Evolutionary conservation across 164 flowering plant genomes (phyloP), one percentile per base, ranked within the genome.

Genomic region (Saururus chinensis): DNA sequence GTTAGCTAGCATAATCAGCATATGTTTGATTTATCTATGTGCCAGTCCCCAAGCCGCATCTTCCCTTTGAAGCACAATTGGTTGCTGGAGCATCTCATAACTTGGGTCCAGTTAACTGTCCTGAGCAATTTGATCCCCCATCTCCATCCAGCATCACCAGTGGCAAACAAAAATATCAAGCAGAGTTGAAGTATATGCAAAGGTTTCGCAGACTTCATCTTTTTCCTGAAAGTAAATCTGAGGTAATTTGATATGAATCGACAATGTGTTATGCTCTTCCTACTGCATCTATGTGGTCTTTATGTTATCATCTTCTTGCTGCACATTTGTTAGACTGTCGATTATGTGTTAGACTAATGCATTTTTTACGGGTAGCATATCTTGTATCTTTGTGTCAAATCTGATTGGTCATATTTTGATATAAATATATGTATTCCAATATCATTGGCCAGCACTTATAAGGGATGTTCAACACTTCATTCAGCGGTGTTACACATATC

Each of bases 21-120:
- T 4, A 4, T 45, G 49, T 17, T 8, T 45, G 17, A 45, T 8
- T 12, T 12, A 13, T 8, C 14, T 9, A 45, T 45, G 2, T 64
- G 13, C 60, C 70, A 93, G 97, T 91, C 70, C 93, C 92, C 19
- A 85, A 91, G 69, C 97, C 97, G 59, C 95, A 95, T 60, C 89
- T 95, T 42, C 75, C 86, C 20, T 95, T 90, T 81, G 99, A 95
- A 79, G 93, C 99, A 66, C 99, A 89, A 69, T 80, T 95, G 30
- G 93, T 95, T 25, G 81, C 83, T 79, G 99, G 95, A 58, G 88
- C 80, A 62, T 84, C 91, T 58, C 87, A 88, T 73, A 91, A 84
- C 55, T 79, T 91, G 66, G 85, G 84, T 64, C 81, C 88, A 52
- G 71, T 95, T 35, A 87, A 54, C 71, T 89, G 97, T 63, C 96